Percentiles rank a stretch among this genome's conserved stretches.
These are phyloP conservation scores for Penicillium subrubescens DNA, from an alignment of 495 filamentous ascomycete genomes.

Conservation along the genomic window DNA sequence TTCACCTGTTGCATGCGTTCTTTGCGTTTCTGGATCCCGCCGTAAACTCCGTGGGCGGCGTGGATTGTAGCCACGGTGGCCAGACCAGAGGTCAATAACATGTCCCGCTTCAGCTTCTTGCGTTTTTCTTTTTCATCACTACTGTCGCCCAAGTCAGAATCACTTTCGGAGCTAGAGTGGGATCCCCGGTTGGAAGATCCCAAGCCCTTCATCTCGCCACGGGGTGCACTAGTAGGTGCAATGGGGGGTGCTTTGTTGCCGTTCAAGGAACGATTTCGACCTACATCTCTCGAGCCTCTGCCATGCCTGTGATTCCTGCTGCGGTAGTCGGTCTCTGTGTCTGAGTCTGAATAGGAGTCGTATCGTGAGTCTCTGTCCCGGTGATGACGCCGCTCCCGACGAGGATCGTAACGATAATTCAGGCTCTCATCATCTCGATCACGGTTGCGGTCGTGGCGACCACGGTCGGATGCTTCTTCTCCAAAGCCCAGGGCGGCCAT, in stretches of 20 bases:
- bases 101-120: conserved; percentile 82
- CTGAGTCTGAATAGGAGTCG: conserved; percentile 43
- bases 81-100: conserved; percentile 78
- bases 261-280: conserved; percentile 38
- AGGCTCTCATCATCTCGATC: conserved; percentile 29
- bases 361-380: conserved; percentile 24
- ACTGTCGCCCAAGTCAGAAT: conserved; percentile 69
- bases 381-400: conserved; percentile 28
- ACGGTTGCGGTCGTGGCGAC: conserved; percentile 28
- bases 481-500: conserved; percentile 57
- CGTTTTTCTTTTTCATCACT: conserved; percentile 73
- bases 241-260: conserved; percentile 20
- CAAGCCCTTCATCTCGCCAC: conserved; percentile 8
- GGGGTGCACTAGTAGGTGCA: conserved; percentile 19
- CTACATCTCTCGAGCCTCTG: conserved; percentile 55
- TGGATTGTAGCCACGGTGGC: conserved; percentile 89
- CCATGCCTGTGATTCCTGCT: conserved; percentile 47
- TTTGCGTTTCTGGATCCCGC: conserved; percentile 73
- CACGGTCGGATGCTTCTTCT: conserved; percentile 34
- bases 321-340: conserved; percentile 57
- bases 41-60: conserved; percentile 78
- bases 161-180: conserved; percentile 40
- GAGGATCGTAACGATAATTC: conserved; percentile 24
- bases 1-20: conserved; percentile 67
- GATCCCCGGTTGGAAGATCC: conserved; percentile 7